A percentile compares a stretch with the other conserved stretches of the same genome.
These are phyloP conservation scores for Dioscorea alata DNA, from an alignment of 106 monocot species.

Conservation along the genomic window DNA sequence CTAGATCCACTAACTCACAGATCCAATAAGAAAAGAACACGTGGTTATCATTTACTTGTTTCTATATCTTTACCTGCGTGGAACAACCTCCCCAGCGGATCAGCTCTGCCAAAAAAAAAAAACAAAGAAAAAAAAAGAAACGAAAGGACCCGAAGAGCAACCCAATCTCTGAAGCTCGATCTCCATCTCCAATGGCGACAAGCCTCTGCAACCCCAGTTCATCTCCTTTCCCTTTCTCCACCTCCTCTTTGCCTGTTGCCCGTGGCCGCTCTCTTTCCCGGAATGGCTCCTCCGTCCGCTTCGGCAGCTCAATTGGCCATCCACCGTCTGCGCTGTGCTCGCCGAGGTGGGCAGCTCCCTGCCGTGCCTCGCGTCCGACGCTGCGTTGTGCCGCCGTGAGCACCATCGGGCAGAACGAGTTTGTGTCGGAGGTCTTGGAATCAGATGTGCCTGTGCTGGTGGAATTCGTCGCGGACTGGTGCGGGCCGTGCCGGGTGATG, in stretches of 20 bases:
- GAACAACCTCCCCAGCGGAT: constrained; percentile 43
- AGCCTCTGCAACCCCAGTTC: neutral
- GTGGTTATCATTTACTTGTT: too few relatives aligned
- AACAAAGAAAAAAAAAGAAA: too few relatives aligned
- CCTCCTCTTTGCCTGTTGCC: neutral
- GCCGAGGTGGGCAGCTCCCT: neutral
- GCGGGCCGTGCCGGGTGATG: constrained; percentile 93
- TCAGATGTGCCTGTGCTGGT: constrained; percentile 81
- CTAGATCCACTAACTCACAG: too few relatives aligned
- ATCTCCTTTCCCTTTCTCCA: neutral
- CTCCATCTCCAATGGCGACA: constrained; percentile 15
- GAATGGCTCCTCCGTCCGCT: neutral
- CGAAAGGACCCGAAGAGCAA: constrained; percentile 1
- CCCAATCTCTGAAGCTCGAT: neutral
- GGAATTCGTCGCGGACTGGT: constrained; percentile 94
- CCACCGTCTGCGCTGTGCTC: neutral
- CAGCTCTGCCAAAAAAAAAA: constrained; percentile 89
- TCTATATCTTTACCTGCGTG: too few relatives aligned
- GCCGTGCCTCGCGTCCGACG: neutral
- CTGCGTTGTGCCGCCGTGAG: constrained; percentile 46
- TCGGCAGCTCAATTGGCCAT: neutral
- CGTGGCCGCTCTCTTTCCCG: neutral
- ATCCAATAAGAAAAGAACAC: too few relatives aligned
- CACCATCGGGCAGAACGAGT: constrained; percentile 47
- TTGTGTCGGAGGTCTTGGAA: constrained; percentile 53